Evolutionary conservation across 768 basidiomycete species (phyloP).

Genomic region (Leccinellum rugosiceps): DNA sequence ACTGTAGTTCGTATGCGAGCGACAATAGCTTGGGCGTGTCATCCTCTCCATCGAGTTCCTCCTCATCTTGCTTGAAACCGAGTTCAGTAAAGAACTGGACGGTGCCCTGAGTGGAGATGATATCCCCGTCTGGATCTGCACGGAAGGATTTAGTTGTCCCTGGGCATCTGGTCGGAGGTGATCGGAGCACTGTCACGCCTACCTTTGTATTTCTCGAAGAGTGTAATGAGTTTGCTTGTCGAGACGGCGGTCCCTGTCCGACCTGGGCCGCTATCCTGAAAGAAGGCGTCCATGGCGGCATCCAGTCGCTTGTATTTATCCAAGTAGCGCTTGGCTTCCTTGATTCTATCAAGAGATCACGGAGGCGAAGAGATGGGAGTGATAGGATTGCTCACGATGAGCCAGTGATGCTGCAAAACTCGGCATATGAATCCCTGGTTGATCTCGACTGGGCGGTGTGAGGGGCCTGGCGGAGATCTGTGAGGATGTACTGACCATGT

Average conservation of each 20-base stretch:
- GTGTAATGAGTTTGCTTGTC: conserved; percentile 48
- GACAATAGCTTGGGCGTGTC: conserved; percentile 75
- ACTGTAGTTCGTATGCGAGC: conserved; percentile 78
- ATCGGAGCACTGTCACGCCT: conserved; percentile 2
- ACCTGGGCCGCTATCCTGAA: conserved; percentile 40
- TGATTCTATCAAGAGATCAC: conserved; percentile 27
- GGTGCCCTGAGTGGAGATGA: conserved; percentile 78
- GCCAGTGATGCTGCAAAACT: conserved; percentile 68
- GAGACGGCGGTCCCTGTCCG: conserved; percentile 34
- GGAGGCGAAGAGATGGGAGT: background rate
- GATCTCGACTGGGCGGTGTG: conserved; percentile 23
- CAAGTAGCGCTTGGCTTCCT: conserved; percentile 65
- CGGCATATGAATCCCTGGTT: conserved; percentile 44
- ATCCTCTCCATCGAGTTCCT: conserved; percentile 67
- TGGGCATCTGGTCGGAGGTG: background rate
- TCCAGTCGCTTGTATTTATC: conserved; percentile 71
- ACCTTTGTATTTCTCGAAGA: conserved; percentile 76
- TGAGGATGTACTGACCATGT: conserved; percentile 22
- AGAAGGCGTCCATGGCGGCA: conserved; percentile 71
- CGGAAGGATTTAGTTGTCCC: background rate
- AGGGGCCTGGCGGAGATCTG: background rate
- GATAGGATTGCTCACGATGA: conserved; percentile 51
- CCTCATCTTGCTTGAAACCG: conserved; percentile 28
- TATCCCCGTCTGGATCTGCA: conserved; percentile 54
- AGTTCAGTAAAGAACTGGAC: conserved; percentile 56